These are phyloP conservation scores for Phellinidium pouzarii DNA, from an alignment of 1,284 basidiomycete genomes.

Conservation along the genomic window DNA sequence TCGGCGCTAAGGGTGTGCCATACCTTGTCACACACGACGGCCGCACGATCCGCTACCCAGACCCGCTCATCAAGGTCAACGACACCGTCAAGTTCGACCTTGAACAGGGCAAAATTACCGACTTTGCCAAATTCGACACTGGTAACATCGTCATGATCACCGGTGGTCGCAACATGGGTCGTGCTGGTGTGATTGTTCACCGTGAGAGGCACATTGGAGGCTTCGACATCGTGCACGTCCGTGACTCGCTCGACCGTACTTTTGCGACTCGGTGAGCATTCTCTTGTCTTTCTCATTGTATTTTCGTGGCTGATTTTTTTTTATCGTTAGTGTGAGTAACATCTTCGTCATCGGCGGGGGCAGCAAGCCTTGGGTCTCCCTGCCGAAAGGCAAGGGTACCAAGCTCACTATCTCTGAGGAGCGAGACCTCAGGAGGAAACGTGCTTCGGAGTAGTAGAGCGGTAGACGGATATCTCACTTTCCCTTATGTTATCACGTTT, in stretches of 20 bases:
- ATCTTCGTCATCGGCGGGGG: conserved; percentile 98
- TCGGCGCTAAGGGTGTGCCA: conserved; percentile 93
- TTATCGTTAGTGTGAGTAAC: conserved; percentile 75
- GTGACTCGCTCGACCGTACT: conserved; percentile 91
- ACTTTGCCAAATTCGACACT: conserved; percentile 94
- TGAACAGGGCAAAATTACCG: conserved; percentile 90
- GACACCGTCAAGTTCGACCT: conserved; percentile 98
- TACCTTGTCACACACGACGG: conserved; percentile 99
- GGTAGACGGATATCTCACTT: conserved; percentile 32
- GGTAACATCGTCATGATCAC: conserved; percentile 98
- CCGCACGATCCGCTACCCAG: conserved; percentile 99
- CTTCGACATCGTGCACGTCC: conserved; percentile 97
- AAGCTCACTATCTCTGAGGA: conserved; percentile 90
- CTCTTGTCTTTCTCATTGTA: too few species aligned
- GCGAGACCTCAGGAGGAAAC: conserved; percentile 74
- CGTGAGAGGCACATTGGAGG: conserved; percentile 97
- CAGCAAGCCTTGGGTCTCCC: conserved; percentile 92
- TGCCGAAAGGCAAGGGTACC: conserved; percentile 97
- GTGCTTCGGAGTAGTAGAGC: conserved; percentile 47
- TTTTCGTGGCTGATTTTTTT: conserved; percentile 3
- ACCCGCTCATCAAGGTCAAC: conserved; percentile 93
- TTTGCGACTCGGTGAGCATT: conserved; percentile 85
- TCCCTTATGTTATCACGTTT: conserved; percentile 10
- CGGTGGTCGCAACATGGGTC: conserved; percentile 99
- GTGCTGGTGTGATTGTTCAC: conserved; percentile 93